These are phyloP conservation scores for Ophiostoma perfectum DNA, from an alignment of 2,329 filamentous ascomycete genomes.

Conservation along the genomic window DNA sequence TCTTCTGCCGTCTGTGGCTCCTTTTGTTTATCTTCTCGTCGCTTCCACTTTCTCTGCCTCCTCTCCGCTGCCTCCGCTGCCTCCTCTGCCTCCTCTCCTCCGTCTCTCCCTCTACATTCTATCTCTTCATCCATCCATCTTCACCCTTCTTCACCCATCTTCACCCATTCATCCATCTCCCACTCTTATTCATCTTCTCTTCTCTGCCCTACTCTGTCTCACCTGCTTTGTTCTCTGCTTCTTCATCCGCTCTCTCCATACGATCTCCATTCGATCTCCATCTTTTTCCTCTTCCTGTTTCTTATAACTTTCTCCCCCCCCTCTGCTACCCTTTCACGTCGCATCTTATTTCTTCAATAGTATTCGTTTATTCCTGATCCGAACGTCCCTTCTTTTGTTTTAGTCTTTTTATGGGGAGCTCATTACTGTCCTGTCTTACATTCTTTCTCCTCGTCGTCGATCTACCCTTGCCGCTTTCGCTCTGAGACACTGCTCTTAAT, in stretches of 20 bases:
- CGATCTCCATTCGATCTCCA: not conserved
- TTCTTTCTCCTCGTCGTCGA: constrained; percentile 20
- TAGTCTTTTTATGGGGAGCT: constrained; percentile 1
- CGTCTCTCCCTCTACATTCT: not conserved
- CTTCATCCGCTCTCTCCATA: too few relatives aligned
- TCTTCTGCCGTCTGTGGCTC: not conserved
- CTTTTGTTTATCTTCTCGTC: not conserved
- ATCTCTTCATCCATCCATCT: not conserved
- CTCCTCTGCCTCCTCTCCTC: not conserved
- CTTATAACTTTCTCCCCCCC: not conserved
- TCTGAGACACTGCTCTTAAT: constrained; percentile 19
- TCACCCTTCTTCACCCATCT: not conserved
- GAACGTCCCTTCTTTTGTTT: not conserved
- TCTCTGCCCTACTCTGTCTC: not conserved
- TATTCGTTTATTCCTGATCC: constrained; percentile 13
- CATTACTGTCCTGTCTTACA: constrained; percentile 21
- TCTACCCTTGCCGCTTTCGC: constrained; percentile 18
- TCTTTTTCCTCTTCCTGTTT: constrained; percentile 5
- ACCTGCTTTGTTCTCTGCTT: not conserved
- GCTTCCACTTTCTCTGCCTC: constrained; percentile 3
- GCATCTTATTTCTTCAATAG: constrained; percentile 12
- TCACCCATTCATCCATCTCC: too few relatives aligned
- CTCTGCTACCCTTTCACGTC: constrained; percentile 7
- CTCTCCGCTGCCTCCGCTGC: not conserved
- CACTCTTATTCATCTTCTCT: not conserved